Evolutionary conservation across 2,329 filamentous ascomycete species (phyloP).

Genomic region (Zymoseptoria pseudotritici): DNA sequence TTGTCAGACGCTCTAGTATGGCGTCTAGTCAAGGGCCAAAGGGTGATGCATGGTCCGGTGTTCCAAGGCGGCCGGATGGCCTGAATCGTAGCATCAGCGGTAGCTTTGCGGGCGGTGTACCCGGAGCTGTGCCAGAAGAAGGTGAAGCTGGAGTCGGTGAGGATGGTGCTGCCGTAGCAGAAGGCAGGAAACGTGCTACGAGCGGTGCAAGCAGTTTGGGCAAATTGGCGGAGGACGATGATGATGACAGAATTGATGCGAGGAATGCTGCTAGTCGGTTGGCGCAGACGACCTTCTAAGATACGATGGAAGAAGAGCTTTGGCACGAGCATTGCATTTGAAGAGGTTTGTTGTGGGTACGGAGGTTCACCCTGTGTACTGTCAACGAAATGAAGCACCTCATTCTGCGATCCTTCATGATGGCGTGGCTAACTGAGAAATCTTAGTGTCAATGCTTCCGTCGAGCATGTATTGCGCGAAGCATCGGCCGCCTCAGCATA

Average conservation of each 20-base stretch:
- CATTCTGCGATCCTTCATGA: not conserved
- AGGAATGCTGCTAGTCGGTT: slow-evolving; percentile 89
- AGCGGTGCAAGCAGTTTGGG: slow-evolving; percentile 48
- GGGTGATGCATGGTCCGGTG: slow-evolving; percentile 96
- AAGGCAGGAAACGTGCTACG: slow-evolving; percentile 40
- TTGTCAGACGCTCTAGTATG: slow-evolving; percentile 67
- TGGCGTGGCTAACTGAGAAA: no score
- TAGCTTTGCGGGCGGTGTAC: slow-evolving; percentile 49
- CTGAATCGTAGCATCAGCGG: slow-evolving; percentile 69
- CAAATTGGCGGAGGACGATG: slow-evolving; percentile 60
- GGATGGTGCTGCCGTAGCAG: slow-evolving; percentile 41
- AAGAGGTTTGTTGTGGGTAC: not conserved
- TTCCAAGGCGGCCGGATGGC: slow-evolving; percentile 74
- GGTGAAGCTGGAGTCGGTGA: slow-evolving; percentile 36
- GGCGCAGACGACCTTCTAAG: slow-evolving; percentile 83
- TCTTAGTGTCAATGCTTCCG: no score
- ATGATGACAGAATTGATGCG: slow-evolving; percentile 90
- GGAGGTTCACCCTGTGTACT: not conserved
- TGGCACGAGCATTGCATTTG: not conserved
- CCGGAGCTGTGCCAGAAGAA: slow-evolving; percentile 50
- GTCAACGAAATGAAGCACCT: not conserved
- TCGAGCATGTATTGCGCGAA: no score
- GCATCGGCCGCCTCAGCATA: no score
- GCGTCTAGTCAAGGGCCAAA: slow-evolving; percentile 89
- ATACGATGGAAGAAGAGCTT: not conserved